Conservation (phyloP, 805 yeast genomes). For the Saturnispora diversa region DNA sequence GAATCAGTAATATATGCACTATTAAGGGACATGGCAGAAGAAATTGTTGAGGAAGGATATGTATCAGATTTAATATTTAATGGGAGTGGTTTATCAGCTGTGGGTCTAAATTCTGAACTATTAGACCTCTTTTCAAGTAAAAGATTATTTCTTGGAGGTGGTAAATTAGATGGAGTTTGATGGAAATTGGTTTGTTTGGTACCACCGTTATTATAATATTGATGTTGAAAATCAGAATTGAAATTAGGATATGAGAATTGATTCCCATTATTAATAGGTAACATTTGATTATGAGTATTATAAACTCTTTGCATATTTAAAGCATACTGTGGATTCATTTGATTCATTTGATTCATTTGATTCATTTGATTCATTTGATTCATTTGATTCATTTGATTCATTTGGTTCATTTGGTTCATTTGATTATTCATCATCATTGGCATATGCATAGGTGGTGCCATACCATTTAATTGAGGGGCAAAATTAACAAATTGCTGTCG, state of each 20-base stretch:
- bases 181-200: background rate
- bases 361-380: no score
- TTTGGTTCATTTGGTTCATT: constrained; percentile 5
- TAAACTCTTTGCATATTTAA: background rate
- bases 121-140: constrained; percentile 10
- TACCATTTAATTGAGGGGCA: background rate
- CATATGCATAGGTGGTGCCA: background rate
- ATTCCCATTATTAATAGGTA: background rate
- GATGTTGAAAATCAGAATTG: constrained; percentile 2
- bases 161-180: constrained; percentile 15
- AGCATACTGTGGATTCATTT: background rate
- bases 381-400: no score
- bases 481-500: constrained; percentile 2
- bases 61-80: constrained; percentile 18
- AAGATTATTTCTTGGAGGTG: constrained; percentile 26
- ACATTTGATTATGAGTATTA: background rate
- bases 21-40: background rate
- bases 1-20: constrained; percentile 4
- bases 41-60: background rate
- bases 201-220: background rate
- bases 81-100: constrained; percentile 27
- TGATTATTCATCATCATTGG: constrained; percentile 3
- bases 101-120: constrained; percentile 24
- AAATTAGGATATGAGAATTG: background rate
- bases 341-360: no score